Base-by-base conservation (phyloP, 2,329 filamentous ascomycete genomes). In the Ilyonectria destructans region DNA sequence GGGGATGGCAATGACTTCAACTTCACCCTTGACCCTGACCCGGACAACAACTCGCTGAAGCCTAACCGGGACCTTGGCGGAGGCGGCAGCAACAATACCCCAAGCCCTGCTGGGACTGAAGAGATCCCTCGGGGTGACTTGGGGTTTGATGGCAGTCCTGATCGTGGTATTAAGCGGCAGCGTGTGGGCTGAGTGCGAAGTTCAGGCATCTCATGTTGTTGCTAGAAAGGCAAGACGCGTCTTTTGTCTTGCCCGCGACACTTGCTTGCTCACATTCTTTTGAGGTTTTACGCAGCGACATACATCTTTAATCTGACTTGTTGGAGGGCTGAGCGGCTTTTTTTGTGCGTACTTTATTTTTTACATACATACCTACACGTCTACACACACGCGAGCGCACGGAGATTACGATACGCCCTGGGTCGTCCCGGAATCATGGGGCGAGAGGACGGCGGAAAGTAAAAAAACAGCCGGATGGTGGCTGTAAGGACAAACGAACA, bases 1-100 rank as follows among this genome's bases (percentile, higher is more conserved):
- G 75, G 80, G 12, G 84, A 85, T 54, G 83, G 83, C 9, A 80
- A 82, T 33, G 86, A 88, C 69, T 87, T 89, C 63, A 85, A 86
- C 73, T 88, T 89, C 69, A 83, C 80, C 40, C 80, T 88, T 6
- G 85, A 87, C 62, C 74, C 79, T 4, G 79, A 79, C 55, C 69
- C 74, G 61, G 62, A 69, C 29, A 77, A 80, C 23, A 78, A 83
- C 61, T 82, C 82, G 10, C 82, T 75, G 9, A 71, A 74, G 21
- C 64, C 69, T 23, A 70, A 69, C 19, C 70, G 70, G 2, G 71
- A 73, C 2, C 45, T 49, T 3, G 56, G 54, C 2, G 9, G 51
- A 13, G 69, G 67, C 8, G 57, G 58, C 17, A 68, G 61, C 35
- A 81, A 84, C 48, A 81, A 84, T 64, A 83, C 83, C 4, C 84